These are phyloP conservation scores for Leucocoprinus leucothites DNA, from an alignment of 768 basidiomycete genomes.

Conservation along the genomic window DNA sequence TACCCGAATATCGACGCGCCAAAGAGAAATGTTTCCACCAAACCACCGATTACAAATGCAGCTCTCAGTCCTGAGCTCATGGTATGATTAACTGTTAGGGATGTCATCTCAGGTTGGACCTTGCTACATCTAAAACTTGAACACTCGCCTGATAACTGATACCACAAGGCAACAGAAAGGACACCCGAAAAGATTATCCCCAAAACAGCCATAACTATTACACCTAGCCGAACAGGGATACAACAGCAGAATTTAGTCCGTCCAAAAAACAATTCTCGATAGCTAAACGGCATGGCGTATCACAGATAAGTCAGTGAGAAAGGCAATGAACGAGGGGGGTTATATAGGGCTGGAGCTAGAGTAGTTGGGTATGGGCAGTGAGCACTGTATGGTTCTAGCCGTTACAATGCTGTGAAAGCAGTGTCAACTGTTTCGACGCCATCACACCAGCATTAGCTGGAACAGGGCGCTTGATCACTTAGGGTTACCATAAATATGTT, in stretches of 20 bases:
- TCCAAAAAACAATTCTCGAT: constrained; percentile 43
- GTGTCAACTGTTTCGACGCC: constrained; percentile 4
- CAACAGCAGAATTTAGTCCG: constrained; percentile 61
- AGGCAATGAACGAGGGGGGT: not conserved
- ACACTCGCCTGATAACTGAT: constrained; percentile 54
- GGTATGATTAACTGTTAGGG: constrained; percentile 27
- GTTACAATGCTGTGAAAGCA: constrained; percentile 6
- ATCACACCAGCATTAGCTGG: constrained; percentile 2
- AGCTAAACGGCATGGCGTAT: constrained; percentile 37
- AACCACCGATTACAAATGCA: constrained; percentile 46
- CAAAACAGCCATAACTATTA: constrained; percentile 50
- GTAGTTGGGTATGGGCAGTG: no score
- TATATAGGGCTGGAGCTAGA: not conserved
- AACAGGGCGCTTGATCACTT: not conserved
- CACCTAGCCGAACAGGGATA: constrained; percentile 59
- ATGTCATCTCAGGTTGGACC: not conserved
- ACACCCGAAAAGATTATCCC: constrained; percentile 53
- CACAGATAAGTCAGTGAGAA: not conserved
- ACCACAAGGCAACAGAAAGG: constrained; percentile 57
- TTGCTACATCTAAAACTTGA: not conserved
- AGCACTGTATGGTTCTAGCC: not conserved
- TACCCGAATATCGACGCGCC: constrained; percentile 57
- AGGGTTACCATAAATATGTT: not conserved
- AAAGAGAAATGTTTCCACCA: constrained; percentile 53
- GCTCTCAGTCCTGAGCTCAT: constrained; percentile 31